These are phyloP conservation scores for Trichoderma polysporum DNA, from an alignment of 2,329 filamentous ascomycete genomes.

Conservation along the genomic window DNA sequence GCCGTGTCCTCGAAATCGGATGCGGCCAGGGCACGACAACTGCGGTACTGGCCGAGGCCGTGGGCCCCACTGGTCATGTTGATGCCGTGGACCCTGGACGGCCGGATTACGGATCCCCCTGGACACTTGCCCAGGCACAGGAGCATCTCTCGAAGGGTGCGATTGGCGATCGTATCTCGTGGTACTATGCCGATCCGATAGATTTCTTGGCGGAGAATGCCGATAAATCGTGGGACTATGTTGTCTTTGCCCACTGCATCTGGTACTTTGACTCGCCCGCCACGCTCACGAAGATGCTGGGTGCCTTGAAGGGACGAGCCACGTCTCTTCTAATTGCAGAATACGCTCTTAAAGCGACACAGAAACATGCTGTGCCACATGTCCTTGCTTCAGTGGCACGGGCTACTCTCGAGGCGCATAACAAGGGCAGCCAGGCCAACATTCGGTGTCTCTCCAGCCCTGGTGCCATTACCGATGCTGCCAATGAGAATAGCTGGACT, in stretches of 20 bases:
- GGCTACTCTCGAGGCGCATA: conserved; percentile 44
- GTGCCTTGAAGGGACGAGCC: conserved; percentile 26
- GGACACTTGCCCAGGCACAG: conserved; percentile 51
- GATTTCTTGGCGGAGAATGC: conserved; percentile 35
- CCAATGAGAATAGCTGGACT: conserved; percentile 38
- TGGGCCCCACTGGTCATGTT: conserved; percentile 45
- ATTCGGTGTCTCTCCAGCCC: conserved; percentile 48
- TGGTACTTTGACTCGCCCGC: conserved; percentile 52
- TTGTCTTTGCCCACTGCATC: conserved; percentile 51
- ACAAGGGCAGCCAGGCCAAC: conserved; percentile 42
- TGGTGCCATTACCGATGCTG: conserved; percentile 38
- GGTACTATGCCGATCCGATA: conserved; percentile 39
- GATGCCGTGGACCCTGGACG: conserved; percentile 54
- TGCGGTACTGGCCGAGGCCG: conserved; percentile 49
- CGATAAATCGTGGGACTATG: conserved; percentile 41
- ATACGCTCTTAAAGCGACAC: conserved; percentile 36
- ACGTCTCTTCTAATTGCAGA: conserved; percentile 29
- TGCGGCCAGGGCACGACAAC: conserved; percentile 62
- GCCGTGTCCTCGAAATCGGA: conserved; percentile 54
- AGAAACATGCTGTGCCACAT: conserved; percentile 45
- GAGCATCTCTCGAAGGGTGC: conserved; percentile 40
- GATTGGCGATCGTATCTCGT: conserved; percentile 45
- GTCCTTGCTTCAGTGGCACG: conserved; percentile 51
- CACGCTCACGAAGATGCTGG: conserved; percentile 28
- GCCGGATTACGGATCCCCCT: conserved; percentile 50